Conservation (phyloP, 768 basidiomycete species). For the Lepiota venenata region DNA sequence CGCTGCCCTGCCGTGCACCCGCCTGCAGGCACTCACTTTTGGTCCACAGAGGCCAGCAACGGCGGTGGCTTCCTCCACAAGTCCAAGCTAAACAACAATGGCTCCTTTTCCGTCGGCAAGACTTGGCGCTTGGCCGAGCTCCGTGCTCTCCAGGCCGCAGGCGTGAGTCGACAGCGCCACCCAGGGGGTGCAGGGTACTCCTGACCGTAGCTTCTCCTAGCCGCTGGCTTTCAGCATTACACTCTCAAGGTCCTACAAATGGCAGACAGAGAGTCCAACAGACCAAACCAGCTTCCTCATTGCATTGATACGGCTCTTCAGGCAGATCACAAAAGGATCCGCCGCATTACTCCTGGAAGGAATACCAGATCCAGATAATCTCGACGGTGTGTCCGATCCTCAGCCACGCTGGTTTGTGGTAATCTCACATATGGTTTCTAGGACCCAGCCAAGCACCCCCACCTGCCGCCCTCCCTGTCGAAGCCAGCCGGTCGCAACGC, state of each 20-base stretch:
- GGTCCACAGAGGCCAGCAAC: constrained; percentile 54
- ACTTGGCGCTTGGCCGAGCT: constrained; percentile 89
- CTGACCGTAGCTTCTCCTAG: constrained; percentile 33
- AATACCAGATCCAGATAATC: constrained; percentile 37
- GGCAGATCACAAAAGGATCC: constrained; percentile 38
- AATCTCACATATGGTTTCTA: background rate
- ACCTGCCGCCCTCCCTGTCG: constrained; percentile 3
- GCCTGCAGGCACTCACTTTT: too few species aligned
- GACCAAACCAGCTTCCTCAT: constrained; percentile 78
- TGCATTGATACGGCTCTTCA: constrained; percentile 62
- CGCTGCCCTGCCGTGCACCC: background rate
- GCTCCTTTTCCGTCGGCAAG: constrained; percentile 95
- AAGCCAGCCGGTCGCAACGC: constrained; percentile 9
- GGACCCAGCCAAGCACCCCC: constrained; percentile 17
- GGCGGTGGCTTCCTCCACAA: constrained; percentile 85
- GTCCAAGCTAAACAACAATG: constrained; percentile 93
- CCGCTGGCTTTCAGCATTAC: constrained; percentile 73
- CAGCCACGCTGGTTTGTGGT: background rate
- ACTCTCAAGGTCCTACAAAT: constrained; percentile 85
- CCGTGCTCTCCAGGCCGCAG: constrained; percentile 69
- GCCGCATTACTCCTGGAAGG: constrained; percentile 57
- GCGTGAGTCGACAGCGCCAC: constrained; percentile 47
- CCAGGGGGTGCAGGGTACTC: too few species aligned
- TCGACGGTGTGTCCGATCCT: constrained; percentile 27
- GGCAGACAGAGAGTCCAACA: constrained; percentile 73